Base-by-base conservation (phyloP, 208 protist genomes). In the Tritrichomonas foetus region DNA sequence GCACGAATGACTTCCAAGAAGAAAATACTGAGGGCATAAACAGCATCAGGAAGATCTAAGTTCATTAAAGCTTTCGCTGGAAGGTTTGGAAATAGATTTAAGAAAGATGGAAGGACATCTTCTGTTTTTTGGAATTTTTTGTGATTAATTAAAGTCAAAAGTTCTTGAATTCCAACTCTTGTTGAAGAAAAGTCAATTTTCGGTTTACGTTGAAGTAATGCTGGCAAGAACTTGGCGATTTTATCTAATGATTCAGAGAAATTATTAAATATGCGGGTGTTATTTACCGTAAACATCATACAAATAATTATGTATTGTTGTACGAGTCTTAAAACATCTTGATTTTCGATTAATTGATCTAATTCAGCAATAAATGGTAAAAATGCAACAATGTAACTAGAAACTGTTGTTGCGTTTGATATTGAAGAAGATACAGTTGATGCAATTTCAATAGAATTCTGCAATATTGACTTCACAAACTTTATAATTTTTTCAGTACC, bases 301-400 rank as follows among this genome's bases (percentile, higher is more conserved):
- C 22, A 69, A n/a, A 30, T 25, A 25, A 69, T 30, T 25, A 16
- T 33, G n/a, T 33, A 69, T 69, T 69, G 64, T 30, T 69, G 64
- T n/a, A 69, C 11, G 5, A 69, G 25, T n/a, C 64, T 8, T n/a
- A 69, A 16, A 69, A 69, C 20, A 69, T 69, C 64, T 61, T 61
- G 53, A 61, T 61, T 16, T 61, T 22, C 53, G 53, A 53, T 89
- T 9, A 49, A 16, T 20, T 1, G 44, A 11, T 89, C 78, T 5
- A 89, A 33, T 61, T 44, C 44, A 39, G 78, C 41, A 22, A 89
- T 33, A 89, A 89, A 89, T 61, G 78, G 78, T 20, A 89, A 89
- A 53, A 89, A 61, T 61, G 25, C 41, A 27, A 41, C 78, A 89
- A 89, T 89, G 47, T 89, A 89, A 39, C 1, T n/a, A 57, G 47